Conservation (phyloP, 1,284 basidiomycete genomes). For the Trichosporon sp. region DNA sequence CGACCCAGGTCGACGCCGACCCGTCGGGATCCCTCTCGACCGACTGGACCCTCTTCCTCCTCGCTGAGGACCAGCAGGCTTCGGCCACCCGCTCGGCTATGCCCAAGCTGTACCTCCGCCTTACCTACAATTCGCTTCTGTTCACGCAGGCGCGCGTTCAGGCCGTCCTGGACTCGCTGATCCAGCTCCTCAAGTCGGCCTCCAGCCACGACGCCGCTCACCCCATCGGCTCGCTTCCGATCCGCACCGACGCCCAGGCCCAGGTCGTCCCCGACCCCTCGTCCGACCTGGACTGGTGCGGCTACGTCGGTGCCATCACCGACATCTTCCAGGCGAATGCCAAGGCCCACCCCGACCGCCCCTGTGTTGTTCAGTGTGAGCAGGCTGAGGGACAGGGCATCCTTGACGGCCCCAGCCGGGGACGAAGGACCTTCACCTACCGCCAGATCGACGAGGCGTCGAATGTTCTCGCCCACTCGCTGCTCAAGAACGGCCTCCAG, state of each 20-base stretch:
- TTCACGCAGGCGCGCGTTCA: constrained; percentile 78
- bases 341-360: constrained; percentile 64
- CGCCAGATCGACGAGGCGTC: constrained; percentile 74
- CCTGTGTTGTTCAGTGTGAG: constrained; percentile 77
- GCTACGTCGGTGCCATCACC: constrained; percentile 92
- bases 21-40: constrained; percentile 76
- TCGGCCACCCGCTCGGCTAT: constrained; percentile 65
- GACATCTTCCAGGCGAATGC: constrained; percentile 87
- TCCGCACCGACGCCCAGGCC: constrained; percentile 72
- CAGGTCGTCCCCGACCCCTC: constrained; percentile 75
- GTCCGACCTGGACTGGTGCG: constrained; percentile 92
- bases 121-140: constrained; percentile 92
- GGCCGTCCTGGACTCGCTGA: constrained; percentile 79
- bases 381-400: constrained; percentile 49
- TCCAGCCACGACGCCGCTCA: constrained; percentile 58
- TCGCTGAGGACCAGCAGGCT: constrained; percentile 61
- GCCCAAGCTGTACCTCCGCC: constrained; percentile 63
- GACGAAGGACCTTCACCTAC: constrained; percentile 67
- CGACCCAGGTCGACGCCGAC: constrained; percentile 66
- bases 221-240: constrained; percentile 66
- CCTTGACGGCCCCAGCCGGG: constrained; percentile 45
- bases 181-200: constrained; percentile 68
- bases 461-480: constrained; percentile 87
- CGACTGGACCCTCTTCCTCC: constrained; percentile 74
- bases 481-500: constrained; percentile 78